Evolutionary conservation across 441 rosid genomes (phyloP), one percentile per base, ranked within the genome.

Genomic region (Melastoma candidum): DNA sequence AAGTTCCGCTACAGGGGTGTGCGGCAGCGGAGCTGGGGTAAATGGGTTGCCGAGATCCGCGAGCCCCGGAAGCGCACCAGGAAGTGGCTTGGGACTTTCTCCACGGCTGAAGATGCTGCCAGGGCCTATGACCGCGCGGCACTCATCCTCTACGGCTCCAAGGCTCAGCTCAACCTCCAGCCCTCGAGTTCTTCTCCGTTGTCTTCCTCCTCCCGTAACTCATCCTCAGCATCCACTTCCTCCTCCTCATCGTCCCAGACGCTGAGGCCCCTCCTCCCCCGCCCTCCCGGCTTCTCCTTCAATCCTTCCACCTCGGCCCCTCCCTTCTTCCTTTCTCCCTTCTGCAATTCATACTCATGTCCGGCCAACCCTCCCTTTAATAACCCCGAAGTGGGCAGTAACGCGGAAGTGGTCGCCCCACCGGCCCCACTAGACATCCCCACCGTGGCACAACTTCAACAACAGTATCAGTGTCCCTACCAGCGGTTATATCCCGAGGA

Each of bases 41-140:
- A 90, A 63, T 90, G 98, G 96, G 98, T 87, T 1, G 98, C 95
- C 10, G 98, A 90, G 93, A 90, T 87, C 78, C 85, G 98, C 0
- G 96, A 90, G 60, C 95, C 98, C 4, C 72, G 95, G 12, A 87
- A 85, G 67, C 82, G 96, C 7, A 77, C 88, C 5, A 77, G 96
- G 0, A 90, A 87, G 69, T 90, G 97, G 97, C 93, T 90, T 2
- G 96, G 97, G 2, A 87, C 97, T 47, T 90, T 90, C 65, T 47
- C 95, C 44, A 79, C 98, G 1, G 98, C 96, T 0, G 96, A 90
- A 70, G 98, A 87, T 17, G 98, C 98, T 2, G 98, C 96, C 7
- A 82, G 93, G 8, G 96, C 97, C 3, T 90, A 87, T 51, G 97
- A 90, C 77, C 93, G 96, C 6, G 97, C 97, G 3, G 97, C 97